Percentiles rank a stretch among this genome's conserved stretches.
Evolutionary conservation across 2,329 filamentous ascomycete species (phyloP).

Genomic region (Phyllosticta citrichinensis): DNA sequence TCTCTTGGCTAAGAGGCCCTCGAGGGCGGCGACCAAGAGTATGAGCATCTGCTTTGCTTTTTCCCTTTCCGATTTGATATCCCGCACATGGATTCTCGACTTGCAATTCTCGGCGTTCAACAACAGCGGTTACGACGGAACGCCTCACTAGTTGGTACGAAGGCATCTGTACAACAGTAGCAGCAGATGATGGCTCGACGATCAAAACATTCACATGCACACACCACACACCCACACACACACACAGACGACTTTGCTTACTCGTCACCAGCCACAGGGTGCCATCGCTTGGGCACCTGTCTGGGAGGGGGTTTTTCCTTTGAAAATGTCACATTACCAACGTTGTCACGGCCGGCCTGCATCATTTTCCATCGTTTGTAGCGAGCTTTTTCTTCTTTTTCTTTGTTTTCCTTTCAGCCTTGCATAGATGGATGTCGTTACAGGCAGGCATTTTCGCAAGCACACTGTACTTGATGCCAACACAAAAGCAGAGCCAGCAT

Average conservation of each 20-base stretch:
- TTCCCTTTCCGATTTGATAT: slow-evolving; percentile 10
- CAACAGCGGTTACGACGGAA: slow-evolving; percentile 5
- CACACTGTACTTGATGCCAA: background rate
- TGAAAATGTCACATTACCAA: slow-evolving; percentile 4
- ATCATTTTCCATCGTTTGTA: slow-evolving; percentile 2
- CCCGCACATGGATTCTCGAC: slow-evolving; percentile 7
- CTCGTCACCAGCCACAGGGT: background rate
- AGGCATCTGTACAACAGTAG: background rate
- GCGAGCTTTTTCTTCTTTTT: background rate
- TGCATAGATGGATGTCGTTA: background rate
- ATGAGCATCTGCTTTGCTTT: slow-evolving; percentile 5
- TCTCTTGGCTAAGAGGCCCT: slow-evolving; percentile 5
- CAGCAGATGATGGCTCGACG: background rate
- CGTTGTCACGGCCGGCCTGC: slow-evolving; percentile 8
- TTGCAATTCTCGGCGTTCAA: slow-evolving; percentile 4
- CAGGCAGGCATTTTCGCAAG: background rate
- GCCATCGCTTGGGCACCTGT: too few species aligned
- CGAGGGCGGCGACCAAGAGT: background rate
- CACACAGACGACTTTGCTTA: background rate
- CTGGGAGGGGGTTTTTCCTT: background rate
- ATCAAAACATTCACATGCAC: background rate
- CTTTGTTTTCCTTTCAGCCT: background rate
- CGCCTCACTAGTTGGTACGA: background rate
- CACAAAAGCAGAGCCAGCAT: background rate
- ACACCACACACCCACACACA: background rate